Evolutionary conservation across 768 basidiomycete species (phyloP), one percentile per base, ranked within the genome.

Genomic region (Crucibulum laeve): DNA sequence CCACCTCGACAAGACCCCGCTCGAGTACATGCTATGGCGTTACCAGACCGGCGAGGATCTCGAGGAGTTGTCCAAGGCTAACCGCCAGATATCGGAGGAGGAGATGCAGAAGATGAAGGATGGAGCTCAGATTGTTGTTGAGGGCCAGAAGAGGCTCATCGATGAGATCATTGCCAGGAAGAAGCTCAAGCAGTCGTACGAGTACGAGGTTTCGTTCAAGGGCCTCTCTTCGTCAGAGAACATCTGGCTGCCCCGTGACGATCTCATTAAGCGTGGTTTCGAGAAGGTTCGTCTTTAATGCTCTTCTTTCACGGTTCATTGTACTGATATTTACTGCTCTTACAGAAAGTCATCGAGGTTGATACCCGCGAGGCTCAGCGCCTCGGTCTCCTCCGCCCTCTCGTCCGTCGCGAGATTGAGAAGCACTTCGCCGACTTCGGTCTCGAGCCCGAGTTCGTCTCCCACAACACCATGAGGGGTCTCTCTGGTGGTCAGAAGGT

Each of bases 11-110:
- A 95, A 93, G 80, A 97, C 94, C 11, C 91, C 94, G 39, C 84
- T 97, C 56, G 94, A 97, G 73, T 97, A 97, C 79, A 92, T 97
- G 91, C 74, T 97, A 53, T 97, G 94, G 94, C 93, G 94, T 71
- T 97, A 96, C 83, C 94, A 97, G 80, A 97, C 94, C 46, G 94
- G 94, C 66, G 94, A 97, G 68, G 94, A 97, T 76, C 69, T 96
- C 63, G 94, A 97, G 72, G 94, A 96, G 74, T 79, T 97, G 82
- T 71, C 70, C 70, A 97, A 96, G 80, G 92, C 90, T 45, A 83
- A 67, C 65, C 87, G 91, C 53, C 76, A 84, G 67, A 89, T 97
- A 65, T 73, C 79, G 49, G 91, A 86, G 43, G 92, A 88, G 63
- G 94, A 97, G 67, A 68, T 72, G 49, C 67, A 89, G 74, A 95